Base-by-base conservation (phyloP, 208 protist genomes). In the Sergeia podlipaevii region DNA sequence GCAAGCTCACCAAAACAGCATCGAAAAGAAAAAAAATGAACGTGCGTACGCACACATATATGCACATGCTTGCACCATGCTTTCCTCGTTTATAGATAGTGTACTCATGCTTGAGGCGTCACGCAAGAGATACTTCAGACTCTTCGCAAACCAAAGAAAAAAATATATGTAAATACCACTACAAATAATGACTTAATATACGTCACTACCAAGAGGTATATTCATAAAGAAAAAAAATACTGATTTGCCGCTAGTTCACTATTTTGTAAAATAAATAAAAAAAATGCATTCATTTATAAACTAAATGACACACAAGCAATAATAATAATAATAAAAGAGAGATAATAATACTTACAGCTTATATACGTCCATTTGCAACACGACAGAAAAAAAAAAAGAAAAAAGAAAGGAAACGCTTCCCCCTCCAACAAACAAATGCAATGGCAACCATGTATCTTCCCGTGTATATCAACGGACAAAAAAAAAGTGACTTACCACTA, bases 201-300 rank as follows among this genome's bases (percentile, higher is more conserved):
- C n/a, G n/a, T n/a, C n/a, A n/a, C n/a, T n/a, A n/a, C n/a, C n/a
- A 49, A 44, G 20, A 47, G n/a, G 29, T 10, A 33, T 57, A 39
- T n/a, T n/a, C 27, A 27, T 33, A 45, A 42, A 38, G 8, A 63
- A 53, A 61, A 28, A 45, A 62, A 53, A 41, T 53, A 37, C 10
- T 45, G 11, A 10, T 28, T 52, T 26, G 45, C 28, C n/a, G 51
- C 36, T 20, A 23, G 23, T 30, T 15, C 51, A 27, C n/a, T 32
- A 27, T 7, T 27, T 20, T 34, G 6, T 29, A 32, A 34, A 43
- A 18, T 26, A 30, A 36, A 36, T 32, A 65, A 52, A 47, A 51
- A 2, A 43, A 42, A 38, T 4, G 45, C 18, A 53, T 32, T 26
- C 24, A 46, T 27, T 17, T 33, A 37, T 7, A 37, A 42, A 43